Evolutionary conservation across 2,329 filamentous ascomycete species (phyloP).

Genomic region (Aspergillus caelatus): DNA sequence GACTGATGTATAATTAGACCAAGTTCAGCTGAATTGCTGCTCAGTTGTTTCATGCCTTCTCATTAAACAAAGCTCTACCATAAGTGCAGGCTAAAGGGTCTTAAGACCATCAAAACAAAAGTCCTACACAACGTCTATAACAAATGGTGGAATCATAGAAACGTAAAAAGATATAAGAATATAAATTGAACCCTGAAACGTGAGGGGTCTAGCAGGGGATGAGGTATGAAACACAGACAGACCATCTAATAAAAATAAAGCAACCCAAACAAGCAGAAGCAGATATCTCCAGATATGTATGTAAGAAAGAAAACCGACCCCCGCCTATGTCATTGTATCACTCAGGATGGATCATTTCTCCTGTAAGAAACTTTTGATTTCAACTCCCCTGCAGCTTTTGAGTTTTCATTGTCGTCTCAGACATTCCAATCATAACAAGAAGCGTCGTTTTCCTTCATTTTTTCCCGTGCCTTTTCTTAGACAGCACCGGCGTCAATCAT

Average conservation of each 20-base stretch:
- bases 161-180: conserved; percentile 5
- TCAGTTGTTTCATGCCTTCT: not conserved
- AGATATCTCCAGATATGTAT: conserved; percentile 23
- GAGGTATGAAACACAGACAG: conserved; percentile 29
- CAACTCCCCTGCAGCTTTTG: conserved; percentile 16
- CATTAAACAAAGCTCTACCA: not conserved
- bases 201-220: conserved; percentile 23
- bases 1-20: not conserved
- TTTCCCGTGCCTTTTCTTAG: conserved; percentile 49
- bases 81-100: not conserved
- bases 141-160: conserved; percentile 1
- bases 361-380: conserved; percentile 24
- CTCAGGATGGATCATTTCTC: conserved; percentile 26
- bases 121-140: conserved; percentile 9
- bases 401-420: conserved; percentile 27
- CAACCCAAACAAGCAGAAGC: conserved; percentile 22
- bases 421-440: conserved; percentile 37
- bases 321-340: conserved; percentile 12
- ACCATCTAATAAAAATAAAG: conserved; percentile 26
- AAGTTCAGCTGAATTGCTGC: not conserved
- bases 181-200: conserved; percentile 24
- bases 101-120: not conserved
- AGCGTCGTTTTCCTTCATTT: conserved; percentile 4
- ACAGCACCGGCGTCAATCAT: conserved; percentile 89
- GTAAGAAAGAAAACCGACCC: conserved; percentile 15